Conservation (phyloP, 305 asterid genomes). For the Fraxinus nigra region DNA sequence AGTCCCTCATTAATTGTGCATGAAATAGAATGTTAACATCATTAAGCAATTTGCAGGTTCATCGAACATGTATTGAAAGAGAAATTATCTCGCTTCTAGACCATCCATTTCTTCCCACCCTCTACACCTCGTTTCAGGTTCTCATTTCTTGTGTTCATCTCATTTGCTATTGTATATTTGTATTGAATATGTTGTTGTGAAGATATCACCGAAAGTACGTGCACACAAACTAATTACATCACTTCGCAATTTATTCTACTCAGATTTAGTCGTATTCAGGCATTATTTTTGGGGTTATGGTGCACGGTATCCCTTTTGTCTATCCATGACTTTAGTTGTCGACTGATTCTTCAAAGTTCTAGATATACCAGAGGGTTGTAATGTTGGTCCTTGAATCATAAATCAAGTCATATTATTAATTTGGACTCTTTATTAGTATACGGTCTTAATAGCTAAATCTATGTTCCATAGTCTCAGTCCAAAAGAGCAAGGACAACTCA, state of each 20-base stretch:
- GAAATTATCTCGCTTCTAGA: conserved; percentile 87
- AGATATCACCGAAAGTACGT: neutral
- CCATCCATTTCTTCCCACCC: conserved; percentile 97
- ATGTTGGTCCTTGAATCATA: neutral
- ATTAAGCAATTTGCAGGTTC: conserved; percentile 67
- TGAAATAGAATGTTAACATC: neutral
- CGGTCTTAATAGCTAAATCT: neutral
- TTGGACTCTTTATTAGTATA: neutral
- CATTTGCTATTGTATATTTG: neutral
- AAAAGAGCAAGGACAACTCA: neutral
- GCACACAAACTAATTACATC: neutral
- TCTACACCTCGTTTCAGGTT: conserved; percentile 95
- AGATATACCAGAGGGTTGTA: neutral
- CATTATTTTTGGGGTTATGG: neutral
- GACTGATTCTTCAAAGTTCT: neutral
- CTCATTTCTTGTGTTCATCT: conserved; percentile 20
- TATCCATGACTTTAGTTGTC: neutral
- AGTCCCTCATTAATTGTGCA: neutral
- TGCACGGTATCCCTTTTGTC: neutral
- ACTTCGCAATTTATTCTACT: neutral
- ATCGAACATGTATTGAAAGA: conserved; percentile 91
- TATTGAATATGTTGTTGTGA: neutral
- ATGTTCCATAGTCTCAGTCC: neutral
- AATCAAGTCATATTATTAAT: neutral
- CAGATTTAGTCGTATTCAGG: neutral